These are phyloP conservation scores for Rutstroemia sp. DNA, from an alignment of 2,329 filamentous ascomycete species.

Conservation along the genomic window DNA sequence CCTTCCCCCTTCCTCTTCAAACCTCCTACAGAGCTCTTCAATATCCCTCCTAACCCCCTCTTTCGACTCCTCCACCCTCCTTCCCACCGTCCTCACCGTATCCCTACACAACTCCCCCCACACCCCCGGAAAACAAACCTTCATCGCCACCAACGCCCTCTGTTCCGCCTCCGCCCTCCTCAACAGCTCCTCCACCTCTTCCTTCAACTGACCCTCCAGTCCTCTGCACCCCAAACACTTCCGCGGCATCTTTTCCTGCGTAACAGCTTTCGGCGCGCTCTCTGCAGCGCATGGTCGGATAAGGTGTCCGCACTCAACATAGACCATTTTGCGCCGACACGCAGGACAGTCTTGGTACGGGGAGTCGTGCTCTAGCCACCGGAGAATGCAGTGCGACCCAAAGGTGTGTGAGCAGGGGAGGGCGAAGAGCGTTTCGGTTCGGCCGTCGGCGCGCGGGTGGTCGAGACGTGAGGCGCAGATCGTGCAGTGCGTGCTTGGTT, in stretches of 20 bases:
- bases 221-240: slow-evolving; percentile 20
- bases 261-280: slow-evolving; percentile 8
- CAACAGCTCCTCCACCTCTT: slow-evolving; percentile 10
- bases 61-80: slow-evolving; percentile 15
- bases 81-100: slow-evolving; percentile 10
- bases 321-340: slow-evolving; percentile 23
- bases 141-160: slow-evolving; percentile 13
- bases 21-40: slow-evolving; percentile 15
- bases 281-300: slow-evolving; percentile 12
- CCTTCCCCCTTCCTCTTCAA: slow-evolving; percentile 25
- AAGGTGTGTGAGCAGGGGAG: slow-evolving; percentile 25
- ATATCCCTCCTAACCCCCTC: slow-evolving; percentile 16
- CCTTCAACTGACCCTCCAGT: slow-evolving; percentile 8
- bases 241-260: slow-evolving; percentile 18
- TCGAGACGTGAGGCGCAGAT: slow-evolving; percentile 19
- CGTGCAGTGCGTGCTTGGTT: slow-evolving; percentile 8
- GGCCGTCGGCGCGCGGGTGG: slow-evolving; percentile 8
- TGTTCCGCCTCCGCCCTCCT: slow-evolving; percentile 10
- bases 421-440: slow-evolving; percentile 14
- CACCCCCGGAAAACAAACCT: slow-evolving; percentile 12
- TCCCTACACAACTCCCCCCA: slow-evolving; percentile 14
- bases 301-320: slow-evolving; percentile 20
- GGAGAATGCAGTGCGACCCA: slow-evolving; percentile 20
- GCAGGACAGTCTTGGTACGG: slow-evolving; percentile 20
- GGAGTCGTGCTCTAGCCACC: slow-evolving; percentile 22